Evolutionary conservation across 2,329 filamentous ascomycete genomes (phyloP).

Genomic region (Cryoendolithus antarcticus): DNA sequence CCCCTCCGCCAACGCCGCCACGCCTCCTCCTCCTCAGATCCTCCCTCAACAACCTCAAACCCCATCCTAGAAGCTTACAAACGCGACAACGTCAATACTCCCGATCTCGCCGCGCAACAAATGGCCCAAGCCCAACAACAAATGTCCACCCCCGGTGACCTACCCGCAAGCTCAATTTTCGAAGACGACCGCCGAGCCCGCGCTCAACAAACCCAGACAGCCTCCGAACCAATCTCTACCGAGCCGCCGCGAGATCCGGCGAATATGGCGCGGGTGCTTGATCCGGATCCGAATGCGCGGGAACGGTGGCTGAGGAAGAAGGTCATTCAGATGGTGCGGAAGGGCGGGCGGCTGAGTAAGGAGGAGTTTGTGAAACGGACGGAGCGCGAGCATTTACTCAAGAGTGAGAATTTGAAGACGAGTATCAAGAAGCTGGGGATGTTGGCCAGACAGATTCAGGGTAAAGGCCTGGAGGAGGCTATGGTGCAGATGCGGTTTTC

Average conservation of each 20-base stretch:
- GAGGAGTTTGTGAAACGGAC: slow-evolving; percentile 56
- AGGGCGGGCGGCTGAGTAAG: slow-evolving; percentile 53
- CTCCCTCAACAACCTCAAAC: slow-evolving; percentile 20
- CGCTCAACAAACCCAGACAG: slow-evolving; percentile 6
- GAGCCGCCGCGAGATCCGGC: slow-evolving; percentile 30
- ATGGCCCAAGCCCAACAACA: slow-evolving; percentile 5
- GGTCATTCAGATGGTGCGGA: slow-evolving; percentile 62
- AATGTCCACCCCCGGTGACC: slow-evolving; percentile 24
- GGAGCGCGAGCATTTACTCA: slow-evolving; percentile 45
- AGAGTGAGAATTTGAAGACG: slow-evolving; percentile 66
- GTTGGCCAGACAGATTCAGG: slow-evolving; percentile 75
- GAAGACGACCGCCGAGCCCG: slow-evolving; percentile 27
- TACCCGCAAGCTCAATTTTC: slow-evolving; percentile 42
- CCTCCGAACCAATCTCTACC: slow-evolving; percentile 4
- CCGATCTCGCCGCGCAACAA: slow-evolving; percentile 1
- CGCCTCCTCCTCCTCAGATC: slow-evolving; percentile 7
- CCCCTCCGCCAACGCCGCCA: slow-evolving; percentile 7
- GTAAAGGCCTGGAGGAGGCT: slow-evolving; percentile 85
- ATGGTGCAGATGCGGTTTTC: slow-evolving; percentile 91
- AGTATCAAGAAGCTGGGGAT: slow-evolving; percentile 84
- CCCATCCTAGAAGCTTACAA: slow-evolving; percentile 52
- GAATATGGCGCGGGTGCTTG: slow-evolving; percentile 51
- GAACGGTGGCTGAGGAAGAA: slow-evolving; percentile 72
- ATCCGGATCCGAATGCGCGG: slow-evolving; percentile 63
- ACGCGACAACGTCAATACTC: slow-evolving; percentile 18